Evolutionary conservation across 495 filamentous ascomycete genomes (phyloP), one percentile per base, ranked within the genome.

Genomic region (Aspergillus leporis): DNA sequence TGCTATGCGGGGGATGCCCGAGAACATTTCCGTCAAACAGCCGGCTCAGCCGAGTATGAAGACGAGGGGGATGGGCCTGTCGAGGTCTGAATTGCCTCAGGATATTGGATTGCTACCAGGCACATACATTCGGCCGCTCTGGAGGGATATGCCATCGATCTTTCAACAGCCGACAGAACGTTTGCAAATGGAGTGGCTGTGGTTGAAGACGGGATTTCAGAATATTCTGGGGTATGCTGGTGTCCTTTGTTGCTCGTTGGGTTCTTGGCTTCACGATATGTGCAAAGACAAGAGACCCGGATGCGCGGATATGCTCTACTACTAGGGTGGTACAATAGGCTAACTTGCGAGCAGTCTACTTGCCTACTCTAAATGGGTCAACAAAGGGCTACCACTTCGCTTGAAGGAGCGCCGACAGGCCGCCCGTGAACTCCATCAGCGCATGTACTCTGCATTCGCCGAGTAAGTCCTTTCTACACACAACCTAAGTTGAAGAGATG

Each of bases 381-480:
- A 66, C 47, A 67, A 64, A 19, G 60, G 58, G 4, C 50, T 70
- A 12, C 68, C 71, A 13, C 78, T 85, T 2, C 65, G 68, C 10
- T 66, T 81, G 61, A 78, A 76, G 59, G 67, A 79, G 12, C 73
- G 73, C 13, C 61, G 70, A 31, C 53, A 70, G 34, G 71, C 80
- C 25, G 75, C 78, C 14, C 74, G 78, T 18, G 76, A 76, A 0
- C 73, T 94, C 13, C 87, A 96, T 67, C 61, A 74, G 22, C 67
- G 78, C 60, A 90, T 96, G 86, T 88, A 90, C 64, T 81, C 80
- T 55, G 86, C 88, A 9, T 82, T 93, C 56, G 91, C 91, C 30
- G 60, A 70, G 83, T 85, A 75, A 77, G 82, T 56, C 16, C 36
- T 50, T 25, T 25, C 23, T 12, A 46, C 2, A 18, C 32, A 12